Base-by-base conservation (phyloP, 345 rosid genomes). In the Boechera stricta region DNA sequence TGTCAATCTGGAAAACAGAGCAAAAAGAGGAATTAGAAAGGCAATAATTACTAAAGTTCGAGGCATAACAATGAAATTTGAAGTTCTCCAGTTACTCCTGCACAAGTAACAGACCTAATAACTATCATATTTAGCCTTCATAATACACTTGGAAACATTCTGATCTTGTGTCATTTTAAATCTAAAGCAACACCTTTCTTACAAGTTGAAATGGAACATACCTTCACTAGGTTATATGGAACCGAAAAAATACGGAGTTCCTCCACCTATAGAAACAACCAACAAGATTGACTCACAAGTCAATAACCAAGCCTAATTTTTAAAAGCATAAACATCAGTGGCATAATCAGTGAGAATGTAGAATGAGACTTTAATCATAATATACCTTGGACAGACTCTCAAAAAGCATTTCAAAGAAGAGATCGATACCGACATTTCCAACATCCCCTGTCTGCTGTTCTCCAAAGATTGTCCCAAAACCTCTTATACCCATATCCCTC, bases 391-490 rank as follows among this genome's bases (percentile, higher is more conserved):
- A 92, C 77, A 92, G 84, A 80, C 97, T 94, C 84, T 92, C 97
- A 57, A 94, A 94, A 78, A 94, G 95, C 97, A 94, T 94, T 81
- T 94, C 97, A 83, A 94, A 94, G 88, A 92, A 89, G 82, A 92
- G 91, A 84, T 92, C 97, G 67, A 92, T 84, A 63, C 98, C 98
- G 5, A 94, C 89, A 81, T 92, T 94, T 81, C 97, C 98, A 53
- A 94, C 91, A 85, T 94, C 98, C 67, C 98, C 97, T 3, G 97
- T 94, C 84, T 94, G 97, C 75, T 94, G 98, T 83, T 94, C 98
- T 49, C 98, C 98, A 78, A 94, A 94, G 66, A 94, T 94, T 51
- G 90, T 88, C 71, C 98, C 97, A 76, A 94, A 94, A 53, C 97
- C 98, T 86, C 97, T 84, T 75, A 92, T 92, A 63, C 97, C 95